These are phyloP conservation scores for Rhinocladiella similis DNA, from an alignment of 2,329 filamentous ascomycete species.

Conservation along the genomic window DNA sequence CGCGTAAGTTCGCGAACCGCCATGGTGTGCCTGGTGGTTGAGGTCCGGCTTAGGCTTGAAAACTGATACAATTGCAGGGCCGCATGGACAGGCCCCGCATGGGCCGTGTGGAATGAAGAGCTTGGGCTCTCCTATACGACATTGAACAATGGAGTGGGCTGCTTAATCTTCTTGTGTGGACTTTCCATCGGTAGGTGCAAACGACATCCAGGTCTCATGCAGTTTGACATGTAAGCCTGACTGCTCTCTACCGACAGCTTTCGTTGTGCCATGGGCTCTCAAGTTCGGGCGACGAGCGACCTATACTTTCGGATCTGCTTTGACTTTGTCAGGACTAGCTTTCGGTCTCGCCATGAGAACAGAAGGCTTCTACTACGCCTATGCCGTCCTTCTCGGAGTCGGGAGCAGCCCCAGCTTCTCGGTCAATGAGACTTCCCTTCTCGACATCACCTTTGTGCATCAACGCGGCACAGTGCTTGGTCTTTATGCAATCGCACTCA, in stretches of 20 bases:
- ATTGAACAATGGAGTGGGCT: not conserved
- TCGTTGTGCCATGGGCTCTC: constrained; percentile 1
- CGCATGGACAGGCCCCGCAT: constrained; percentile 3
- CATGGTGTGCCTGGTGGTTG: not conserved
- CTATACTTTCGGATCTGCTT: not conserved
- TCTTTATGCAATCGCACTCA: not conserved
- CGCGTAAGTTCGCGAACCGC: not conserved
- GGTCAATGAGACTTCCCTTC: constrained; percentile 20
- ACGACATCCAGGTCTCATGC: too few relatives aligned
- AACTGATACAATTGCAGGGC: constrained; percentile 1
- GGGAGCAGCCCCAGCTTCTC: not conserved
- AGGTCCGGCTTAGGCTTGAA: too few relatives aligned
- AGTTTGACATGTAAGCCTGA: too few relatives aligned
- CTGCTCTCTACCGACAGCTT: too few relatives aligned
- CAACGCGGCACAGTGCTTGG: not conserved
- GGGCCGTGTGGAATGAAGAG: not conserved
- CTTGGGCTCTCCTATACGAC: not conserved
- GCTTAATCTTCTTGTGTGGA: not conserved
- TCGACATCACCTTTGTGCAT: not conserved
- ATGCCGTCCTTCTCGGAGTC: not conserved
- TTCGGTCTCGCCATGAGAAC: not conserved
- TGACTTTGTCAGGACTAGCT: not conserved
- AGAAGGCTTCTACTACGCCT: not conserved
- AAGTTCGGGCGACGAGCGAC: constrained; percentile 2
- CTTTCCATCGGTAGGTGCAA: too few relatives aligned